Conservation (phyloP, 257 asterid genomes). For the Solanum chiquidenum region DNA sequence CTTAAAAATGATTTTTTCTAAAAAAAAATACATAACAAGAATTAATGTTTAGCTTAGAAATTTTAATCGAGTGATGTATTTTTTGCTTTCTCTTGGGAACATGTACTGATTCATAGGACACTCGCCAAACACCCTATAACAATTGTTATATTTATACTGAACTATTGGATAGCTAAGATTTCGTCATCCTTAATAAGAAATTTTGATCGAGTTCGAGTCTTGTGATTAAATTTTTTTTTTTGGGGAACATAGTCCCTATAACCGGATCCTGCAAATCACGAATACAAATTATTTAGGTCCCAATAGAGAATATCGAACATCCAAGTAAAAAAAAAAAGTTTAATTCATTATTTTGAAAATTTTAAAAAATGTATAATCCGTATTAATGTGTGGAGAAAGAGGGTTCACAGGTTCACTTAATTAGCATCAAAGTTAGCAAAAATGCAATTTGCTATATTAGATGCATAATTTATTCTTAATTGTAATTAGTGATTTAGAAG, state of each 20-base stretch:
- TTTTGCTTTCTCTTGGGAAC: background rate
- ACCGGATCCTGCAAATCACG: no score
- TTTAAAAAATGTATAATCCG: background rate
- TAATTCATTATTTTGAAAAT: background rate
- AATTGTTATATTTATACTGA: background rate
- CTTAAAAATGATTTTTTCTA: background rate
- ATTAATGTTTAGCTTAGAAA: background rate
- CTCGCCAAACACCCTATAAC: background rate
- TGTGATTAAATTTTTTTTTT: no score
- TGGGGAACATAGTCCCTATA: no score
- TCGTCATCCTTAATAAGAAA: no score
- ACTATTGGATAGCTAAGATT: no score
- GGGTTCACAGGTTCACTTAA: slow-evolving; percentile 7
- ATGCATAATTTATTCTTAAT: background rate
- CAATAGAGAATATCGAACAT: background rate
- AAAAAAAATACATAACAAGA: background rate
- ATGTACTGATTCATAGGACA: background rate
- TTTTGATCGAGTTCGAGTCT: fast-evolving
- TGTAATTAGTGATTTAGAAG: background rate
- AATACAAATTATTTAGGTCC: background rate
- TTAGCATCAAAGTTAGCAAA: slow-evolving; percentile 8
- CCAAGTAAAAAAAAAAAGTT: no score
- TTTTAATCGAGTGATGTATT: background rate
- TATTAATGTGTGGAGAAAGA: background rate
- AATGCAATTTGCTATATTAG: background rate